Base-by-base conservation (phyloP, 176 grass and related monocot genomes). In the Rhynchospora breviuscula region DNA sequence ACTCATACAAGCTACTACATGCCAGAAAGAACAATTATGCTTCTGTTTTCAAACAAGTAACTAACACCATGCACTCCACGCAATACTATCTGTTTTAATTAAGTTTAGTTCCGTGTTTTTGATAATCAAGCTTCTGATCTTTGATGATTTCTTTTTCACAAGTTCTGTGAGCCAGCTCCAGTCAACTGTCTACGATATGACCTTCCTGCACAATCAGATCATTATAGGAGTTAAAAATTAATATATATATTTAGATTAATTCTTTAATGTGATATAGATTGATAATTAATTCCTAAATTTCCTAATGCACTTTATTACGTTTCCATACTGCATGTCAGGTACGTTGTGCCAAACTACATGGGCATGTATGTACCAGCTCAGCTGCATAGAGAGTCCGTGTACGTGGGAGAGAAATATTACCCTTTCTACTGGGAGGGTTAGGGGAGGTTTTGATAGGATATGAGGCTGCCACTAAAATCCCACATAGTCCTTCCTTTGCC, bases 381-480 rank as follows among this genome's bases (percentile, higher is more conserved):
- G 5, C 31, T 40, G 5, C 25, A 67, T 67, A 64, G 3, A 45
- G 14, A 44, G 2, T 19, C 14, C 46, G 56, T 76, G 62, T 25
- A 46, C 46, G 23, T 76, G 7, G 7, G 15, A 63, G 18, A 78
- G 40, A 76, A 70, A 44, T n/a, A 46, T 70, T 70, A 76, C 69
- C 58, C 33, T 77, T 83, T 63, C 47, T 85, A 13, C 47, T 85
- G n/a, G 81, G 59, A 45, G 79, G 92, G 21, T 94, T 90, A 63
- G 81, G 85, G 8, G 86, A 88, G 33, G 59, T 89, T 87, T 93
- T 97, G 84, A 93, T 14, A 17, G 91, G 91, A 46, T 82, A 97
- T 46, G 94, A 97, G 1, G 89, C 82, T 43, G 90, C 88, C 89
- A 92, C 92, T 84, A 88, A 91, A 76, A 97, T 97, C 53, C 94